Conservation (phyloP, 1,139 yeast species). For the Debaryomycetaceae sp. region DNA sequence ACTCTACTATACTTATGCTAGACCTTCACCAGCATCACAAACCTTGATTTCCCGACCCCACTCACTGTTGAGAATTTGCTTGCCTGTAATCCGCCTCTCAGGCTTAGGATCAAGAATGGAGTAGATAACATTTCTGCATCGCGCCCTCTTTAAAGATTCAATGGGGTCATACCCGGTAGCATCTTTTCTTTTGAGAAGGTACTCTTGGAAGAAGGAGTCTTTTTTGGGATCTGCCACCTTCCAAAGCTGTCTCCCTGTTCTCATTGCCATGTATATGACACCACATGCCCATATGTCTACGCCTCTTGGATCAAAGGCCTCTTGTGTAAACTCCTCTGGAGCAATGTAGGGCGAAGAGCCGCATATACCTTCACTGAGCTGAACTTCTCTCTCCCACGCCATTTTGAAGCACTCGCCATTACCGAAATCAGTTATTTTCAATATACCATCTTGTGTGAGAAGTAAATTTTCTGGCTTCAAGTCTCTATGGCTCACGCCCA, state of each 20-base stretch:
- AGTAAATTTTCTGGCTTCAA: constrained; percentile 90
- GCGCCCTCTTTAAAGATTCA: constrained; percentile 72
- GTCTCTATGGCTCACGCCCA: constrained; percentile 96
- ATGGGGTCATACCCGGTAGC: constrained; percentile 89
- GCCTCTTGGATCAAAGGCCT: constrained; percentile 83
- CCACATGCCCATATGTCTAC: constrained; percentile 98
- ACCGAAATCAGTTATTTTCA: constrained; percentile 94
- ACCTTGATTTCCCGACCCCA: constrained; percentile 90
- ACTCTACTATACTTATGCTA: background rate
- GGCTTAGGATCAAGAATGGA: constrained; percentile 92
- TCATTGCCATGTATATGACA: constrained; percentile 96
- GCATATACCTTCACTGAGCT: constrained; percentile 78
- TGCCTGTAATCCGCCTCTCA: constrained; percentile 77
- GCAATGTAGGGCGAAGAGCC: constrained; percentile 94
- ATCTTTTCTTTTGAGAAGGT: constrained; percentile 71
- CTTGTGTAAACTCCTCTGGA: constrained; percentile 81
- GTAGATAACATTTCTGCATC: constrained; percentile 89
- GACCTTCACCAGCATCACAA: constrained; percentile 61
- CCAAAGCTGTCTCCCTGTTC: constrained; percentile 95
- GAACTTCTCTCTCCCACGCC: constrained; percentile 95
- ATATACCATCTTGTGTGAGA: constrained; percentile 71
- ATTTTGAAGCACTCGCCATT: constrained; percentile 92
- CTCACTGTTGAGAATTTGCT: constrained; percentile 85
- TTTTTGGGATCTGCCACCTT: constrained; percentile 68
- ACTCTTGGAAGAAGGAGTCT: constrained; percentile 76